A percentile compares a stretch with the other conserved stretches of the same genome.
These are phyloP conservation scores for Talaromyces trachyspermus DNA, from an alignment of 495 filamentous ascomycete genomes.

Conservation along the genomic window DNA sequence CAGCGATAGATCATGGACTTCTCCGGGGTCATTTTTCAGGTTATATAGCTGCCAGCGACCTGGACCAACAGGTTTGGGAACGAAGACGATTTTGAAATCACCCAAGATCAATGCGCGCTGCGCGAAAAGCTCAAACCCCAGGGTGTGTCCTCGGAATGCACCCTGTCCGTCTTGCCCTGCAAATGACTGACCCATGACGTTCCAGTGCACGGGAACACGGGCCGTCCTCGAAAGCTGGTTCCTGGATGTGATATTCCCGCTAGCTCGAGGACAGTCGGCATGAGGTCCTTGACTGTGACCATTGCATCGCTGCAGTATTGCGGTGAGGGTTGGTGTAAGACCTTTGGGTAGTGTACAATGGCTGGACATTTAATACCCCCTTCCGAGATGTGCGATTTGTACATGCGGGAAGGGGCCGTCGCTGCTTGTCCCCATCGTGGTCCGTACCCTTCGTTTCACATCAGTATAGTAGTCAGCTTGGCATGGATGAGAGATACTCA, in stretches of 20 bases:
- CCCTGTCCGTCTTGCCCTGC: not conserved
- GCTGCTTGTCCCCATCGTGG: not conserved
- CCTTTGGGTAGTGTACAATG: not conserved
- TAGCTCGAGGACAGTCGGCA: constrained; percentile 44
- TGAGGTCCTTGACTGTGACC: constrained; percentile 47
- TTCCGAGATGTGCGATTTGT: not conserved
- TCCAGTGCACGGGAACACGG: not conserved
- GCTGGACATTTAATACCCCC: not conserved
- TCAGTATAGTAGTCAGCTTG: too few relatives aligned
- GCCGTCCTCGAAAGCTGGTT: not conserved
- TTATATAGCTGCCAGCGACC: constrained; percentile 18
- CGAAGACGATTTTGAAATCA: constrained; percentile 13
- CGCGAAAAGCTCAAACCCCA: not conserved
- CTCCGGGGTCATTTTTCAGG: constrained; percentile 11
- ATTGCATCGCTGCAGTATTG: too few relatives aligned
- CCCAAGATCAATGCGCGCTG: constrained; percentile 9
- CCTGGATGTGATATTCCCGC: constrained; percentile 37
- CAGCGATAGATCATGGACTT: constrained; percentile 13
- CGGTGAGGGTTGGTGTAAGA: constrained; percentile 1
- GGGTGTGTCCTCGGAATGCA: not conserved
- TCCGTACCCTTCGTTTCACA: not conserved
- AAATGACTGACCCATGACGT: not conserved
- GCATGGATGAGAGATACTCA: too few relatives aligned
- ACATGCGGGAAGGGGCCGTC: not conserved
- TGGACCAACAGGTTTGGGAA: constrained; percentile 12